Evolutionary conservation across 2,329 filamentous ascomycete species (phyloP).

Genomic region (Alternaria novae-zelandiae): DNA sequence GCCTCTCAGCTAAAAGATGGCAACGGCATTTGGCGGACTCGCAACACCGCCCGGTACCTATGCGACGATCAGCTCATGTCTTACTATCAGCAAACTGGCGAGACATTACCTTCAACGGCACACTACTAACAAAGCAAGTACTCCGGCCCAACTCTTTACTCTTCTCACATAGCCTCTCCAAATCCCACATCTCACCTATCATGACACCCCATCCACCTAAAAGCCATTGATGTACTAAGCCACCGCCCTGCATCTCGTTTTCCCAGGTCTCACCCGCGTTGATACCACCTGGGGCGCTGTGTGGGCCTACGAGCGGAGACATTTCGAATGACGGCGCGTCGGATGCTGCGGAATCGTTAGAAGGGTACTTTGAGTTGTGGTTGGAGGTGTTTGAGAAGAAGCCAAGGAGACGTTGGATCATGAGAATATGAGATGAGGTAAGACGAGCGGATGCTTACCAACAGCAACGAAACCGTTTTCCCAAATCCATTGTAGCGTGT

Average conservation of each 20-base stretch:
- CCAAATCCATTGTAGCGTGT: slow-evolving; percentile 55
- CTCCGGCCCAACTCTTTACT: slow-evolving; percentile 61
- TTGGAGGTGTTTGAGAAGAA: not conserved
- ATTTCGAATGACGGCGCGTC: slow-evolving; percentile 55
- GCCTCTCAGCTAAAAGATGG: slow-evolving; percentile 35
- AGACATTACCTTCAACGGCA: slow-evolving; percentile 59
- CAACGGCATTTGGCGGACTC: slow-evolving; percentile 47
- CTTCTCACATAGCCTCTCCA: slow-evolving; percentile 60
- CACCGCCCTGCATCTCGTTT: slow-evolving; percentile 44
- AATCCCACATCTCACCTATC: slow-evolving; percentile 51
- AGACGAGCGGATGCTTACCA: slow-evolving; percentile 3
- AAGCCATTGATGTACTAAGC: slow-evolving; percentile 43
- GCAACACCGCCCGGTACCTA: slow-evolving; percentile 57
- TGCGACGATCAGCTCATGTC: not conserved
- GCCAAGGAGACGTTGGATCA: not conserved
- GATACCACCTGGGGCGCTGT: slow-evolving; percentile 39
- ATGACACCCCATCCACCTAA: slow-evolving; percentile 46
- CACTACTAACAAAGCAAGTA: slow-evolving; percentile 67
- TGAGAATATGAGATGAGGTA: not conserved
- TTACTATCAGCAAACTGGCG: not conserved
- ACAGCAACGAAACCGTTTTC: slow-evolving; percentile 55
- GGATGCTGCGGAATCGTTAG: slow-evolving; percentile 33
- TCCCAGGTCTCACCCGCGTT: slow-evolving; percentile 46
- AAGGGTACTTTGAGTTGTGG: not conserved
- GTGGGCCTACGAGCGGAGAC: slow-evolving; percentile 46